A percentile compares a stretch with the other conserved stretches of the same genome.
Conservation (phyloP, 179 eudicot genomes). For the Silene vulgaris region DNA sequence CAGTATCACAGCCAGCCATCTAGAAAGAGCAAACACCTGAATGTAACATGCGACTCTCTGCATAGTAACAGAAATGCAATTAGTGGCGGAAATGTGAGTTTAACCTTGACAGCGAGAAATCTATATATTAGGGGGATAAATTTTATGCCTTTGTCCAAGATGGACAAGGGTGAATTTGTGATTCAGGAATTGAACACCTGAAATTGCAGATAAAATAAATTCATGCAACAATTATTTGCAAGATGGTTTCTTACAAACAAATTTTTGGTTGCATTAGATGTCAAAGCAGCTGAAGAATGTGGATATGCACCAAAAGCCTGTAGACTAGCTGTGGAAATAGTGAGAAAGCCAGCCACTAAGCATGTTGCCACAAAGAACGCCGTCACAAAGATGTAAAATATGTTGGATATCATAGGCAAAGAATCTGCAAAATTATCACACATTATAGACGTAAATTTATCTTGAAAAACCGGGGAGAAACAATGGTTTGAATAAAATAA, state of each 20-base stretch:
- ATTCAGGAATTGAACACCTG: background rate
- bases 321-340: constrained; percentile 67
- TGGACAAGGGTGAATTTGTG: background rate
- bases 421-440: constrained; percentile 47
- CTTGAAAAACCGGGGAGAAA: background rate
- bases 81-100: constrained; percentile 4
- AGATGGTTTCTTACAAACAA: constrained; percentile 54
- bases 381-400: constrained; percentile 50
- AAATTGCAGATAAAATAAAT: background rate
- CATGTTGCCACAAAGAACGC: constrained; percentile 58
- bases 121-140: background rate
- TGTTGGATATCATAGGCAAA: constrained; percentile 55
- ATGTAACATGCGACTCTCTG: constrained; percentile 88
- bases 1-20: constrained; percentile 65
- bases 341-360: constrained; percentile 57
- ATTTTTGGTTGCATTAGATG: constrained; percentile 62
- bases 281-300: constrained; percentile 46
- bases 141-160: too few relatives aligned
- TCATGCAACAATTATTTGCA: constrained; percentile 6
- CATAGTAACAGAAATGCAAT: constrained; percentile 3
- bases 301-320: constrained; percentile 57
- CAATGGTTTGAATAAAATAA: background rate
- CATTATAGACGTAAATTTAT: background rate
- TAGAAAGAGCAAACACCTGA: constrained; percentile 77
- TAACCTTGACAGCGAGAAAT: constrained; percentile 8